Base-by-base conservation (phyloP, 2,329 filamentous ascomycete species). In the Paecilomyces sp. region DNA sequence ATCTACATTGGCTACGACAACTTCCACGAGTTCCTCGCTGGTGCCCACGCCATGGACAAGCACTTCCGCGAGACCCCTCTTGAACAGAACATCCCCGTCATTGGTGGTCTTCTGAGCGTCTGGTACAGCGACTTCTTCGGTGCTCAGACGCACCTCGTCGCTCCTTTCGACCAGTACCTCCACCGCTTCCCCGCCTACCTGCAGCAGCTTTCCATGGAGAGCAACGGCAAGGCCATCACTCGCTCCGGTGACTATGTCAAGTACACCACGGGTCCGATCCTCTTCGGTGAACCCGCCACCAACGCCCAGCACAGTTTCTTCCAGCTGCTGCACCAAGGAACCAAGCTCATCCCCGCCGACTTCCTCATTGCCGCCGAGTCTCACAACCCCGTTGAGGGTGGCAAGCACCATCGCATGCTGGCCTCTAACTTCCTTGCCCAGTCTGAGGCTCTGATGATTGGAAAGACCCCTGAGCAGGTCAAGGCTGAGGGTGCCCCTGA, bases 251-350 rank as follows among this genome's bases (percentile, higher is more conserved):
- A 88, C 65, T 88, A 95, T 62, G 92, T 96, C 73, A 96, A 96
- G 81, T 99, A 99, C 83, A 97, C 92, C 60, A 99, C 94, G 41
- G 93, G 94, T 55, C 86, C 94, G 58, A 93, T 99, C 74, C 82
- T 99, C 64, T 99, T 99, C 74, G 94, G 94, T 73, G 94, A 99
- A 83, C 94, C 94, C 58, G 95, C 92, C 79, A 99, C 94, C 76
- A 99, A 99, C 75, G 94, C 94, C 53, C 94, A 99, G 82, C 94
- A 99, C 85, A 97, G 94, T 62, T 99, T 99, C 88, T 99, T 96
- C 88, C 94, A 99, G 85, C 88, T 99, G 55, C 87, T 99, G 61
- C 94, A 99, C 84, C 94, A 99, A 79, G 94, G 94, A 71, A 99
- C 94, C 70, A 97, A 97, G 86, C 88, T 99, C 71, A 97, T 99